Conservation (phyloP, 257 asterid genomes). For the Ligustrum vulgare region DNA sequence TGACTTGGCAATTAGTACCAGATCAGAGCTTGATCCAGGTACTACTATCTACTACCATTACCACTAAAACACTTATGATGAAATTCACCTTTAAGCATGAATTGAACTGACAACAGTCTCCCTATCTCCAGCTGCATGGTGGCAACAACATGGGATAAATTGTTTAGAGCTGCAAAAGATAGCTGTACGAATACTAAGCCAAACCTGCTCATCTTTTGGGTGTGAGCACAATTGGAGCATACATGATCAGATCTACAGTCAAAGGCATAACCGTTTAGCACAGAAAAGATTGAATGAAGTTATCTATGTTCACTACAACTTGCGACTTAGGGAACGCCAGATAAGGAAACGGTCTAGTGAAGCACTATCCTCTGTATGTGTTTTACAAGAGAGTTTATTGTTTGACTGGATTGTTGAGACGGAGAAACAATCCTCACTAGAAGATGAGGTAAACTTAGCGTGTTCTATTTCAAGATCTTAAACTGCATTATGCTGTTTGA, state of each 20-base stretch:
- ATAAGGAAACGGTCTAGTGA: conserved; percentile 64
- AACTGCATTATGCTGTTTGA: conserved; percentile 1
- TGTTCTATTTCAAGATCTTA: not conserved
- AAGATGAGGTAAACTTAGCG: conserved; percentile 66
- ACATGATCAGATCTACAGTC: conserved; percentile 65
- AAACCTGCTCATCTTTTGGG: conserved; percentile 83
- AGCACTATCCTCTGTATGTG: conserved; percentile 50
- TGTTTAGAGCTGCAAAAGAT: conserved; percentile 85
- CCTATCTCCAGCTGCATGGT: conserved; percentile 82
- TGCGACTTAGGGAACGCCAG: conserved; percentile 87
- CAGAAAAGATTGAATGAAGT: conserved; percentile 71
- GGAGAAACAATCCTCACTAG: conserved; percentile 62
- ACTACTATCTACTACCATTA: too few relatives aligned
- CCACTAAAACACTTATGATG: conserved; percentile 23
- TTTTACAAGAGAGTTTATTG: conserved; percentile 67
- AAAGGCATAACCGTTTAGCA: conserved; percentile 61
- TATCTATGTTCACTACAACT: conserved; percentile 74
- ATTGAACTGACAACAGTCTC: conserved; percentile 31
- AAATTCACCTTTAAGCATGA: conserved; percentile 16
- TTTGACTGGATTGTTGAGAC: conserved; percentile 79
- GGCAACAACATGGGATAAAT: conserved; percentile 94
- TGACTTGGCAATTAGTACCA: conserved; percentile 85
- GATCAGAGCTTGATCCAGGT: conserved; percentile 96
- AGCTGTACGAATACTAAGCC: conserved; percentile 89
- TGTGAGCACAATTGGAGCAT: conserved; percentile 91